Evolutionary conservation across 805 yeast species (phyloP).

Genomic region (Starmerella stellata): DNA sequence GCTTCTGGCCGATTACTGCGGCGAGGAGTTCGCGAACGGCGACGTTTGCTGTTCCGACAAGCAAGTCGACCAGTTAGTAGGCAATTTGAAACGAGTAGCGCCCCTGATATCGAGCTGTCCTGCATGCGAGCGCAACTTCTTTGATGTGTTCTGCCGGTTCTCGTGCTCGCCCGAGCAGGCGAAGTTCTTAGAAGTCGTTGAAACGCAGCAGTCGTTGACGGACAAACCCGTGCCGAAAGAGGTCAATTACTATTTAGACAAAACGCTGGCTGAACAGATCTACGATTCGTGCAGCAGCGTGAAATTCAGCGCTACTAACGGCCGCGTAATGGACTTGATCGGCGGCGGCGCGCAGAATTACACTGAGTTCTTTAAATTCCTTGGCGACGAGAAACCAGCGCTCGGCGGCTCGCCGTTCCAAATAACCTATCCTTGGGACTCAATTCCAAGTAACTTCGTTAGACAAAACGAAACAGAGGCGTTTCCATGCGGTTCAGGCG

Average conservation of each 20-base stretch:
- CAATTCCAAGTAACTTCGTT: neutral
- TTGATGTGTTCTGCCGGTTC: constrained; percentile 62
- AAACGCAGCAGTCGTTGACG: constrained; percentile 31
- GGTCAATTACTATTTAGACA: constrained; percentile 43
- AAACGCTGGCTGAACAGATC: constrained; percentile 41
- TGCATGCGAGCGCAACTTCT: constrained; percentile 76
- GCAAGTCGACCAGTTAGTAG: constrained; percentile 37
- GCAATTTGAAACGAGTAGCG: constrained; percentile 55
- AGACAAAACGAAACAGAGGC: constrained; percentile 20
- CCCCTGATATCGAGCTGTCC: constrained; percentile 78
- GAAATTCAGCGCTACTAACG: constrained; percentile 86
- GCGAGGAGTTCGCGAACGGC: constrained; percentile 33
- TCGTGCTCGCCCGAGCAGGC: constrained; percentile 81
- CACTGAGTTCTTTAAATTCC: constrained; percentile 56
- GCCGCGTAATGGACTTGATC: constrained; percentile 86
- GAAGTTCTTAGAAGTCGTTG: constrained; percentile 48
- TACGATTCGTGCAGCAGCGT: constrained; percentile 75
- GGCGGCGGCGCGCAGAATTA: constrained; percentile 91
- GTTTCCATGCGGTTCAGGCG: constrained; percentile 40
- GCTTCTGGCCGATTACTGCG: constrained; percentile 45
- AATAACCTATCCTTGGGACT: constrained; percentile 49
- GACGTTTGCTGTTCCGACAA: constrained; percentile 52
- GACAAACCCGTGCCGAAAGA: constrained; percentile 50
- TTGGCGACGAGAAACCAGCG: constrained; percentile 87
- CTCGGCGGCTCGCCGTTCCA: constrained; percentile 94